phyloP scores from a whole-genome alignment of 2,329 filamentous ascomycete species.

The Diaporthe sp. region DNA sequence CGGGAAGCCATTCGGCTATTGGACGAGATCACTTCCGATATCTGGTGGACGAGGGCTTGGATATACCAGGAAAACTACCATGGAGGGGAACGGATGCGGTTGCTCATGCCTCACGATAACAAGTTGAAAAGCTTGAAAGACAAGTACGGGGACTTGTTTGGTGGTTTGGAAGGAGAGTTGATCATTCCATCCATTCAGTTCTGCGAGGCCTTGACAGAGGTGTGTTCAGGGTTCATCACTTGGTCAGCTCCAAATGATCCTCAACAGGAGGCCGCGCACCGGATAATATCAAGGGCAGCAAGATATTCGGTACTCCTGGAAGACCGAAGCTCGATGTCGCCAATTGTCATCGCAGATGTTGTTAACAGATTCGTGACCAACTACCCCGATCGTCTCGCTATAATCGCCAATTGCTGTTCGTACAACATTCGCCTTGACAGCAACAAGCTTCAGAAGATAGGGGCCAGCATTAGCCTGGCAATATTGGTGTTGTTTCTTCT shows the following conservation, averaged over 20 bases:
- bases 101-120: neutral
- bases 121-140: neutral
- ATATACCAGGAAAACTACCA: neutral
- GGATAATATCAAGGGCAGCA: neutral
- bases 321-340: neutral
- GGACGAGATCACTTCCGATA: neutral
- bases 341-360: neutral
- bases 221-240: neutral
- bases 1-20: neutral
- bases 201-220: neutral
- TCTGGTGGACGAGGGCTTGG: neutral
- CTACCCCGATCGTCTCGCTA: neutral
- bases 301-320: neutral
- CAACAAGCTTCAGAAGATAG: neutral
- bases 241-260: neutral
- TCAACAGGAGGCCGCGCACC: neutral
- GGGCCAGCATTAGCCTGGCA: neutral
- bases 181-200: neutral
- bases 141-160: neutral
- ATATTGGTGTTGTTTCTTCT: neutral
- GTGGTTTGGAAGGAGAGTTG: neutral
- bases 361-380: neutral
- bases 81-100: neutral
- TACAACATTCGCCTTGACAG: neutral
- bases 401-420: neutral